A percentile compares a stretch with the other conserved stretches of the same genome.
phyloP scores from a whole-genome alignment of 2,329 filamentous ascomycete species.

The Cytospora schulzeri region DNA sequence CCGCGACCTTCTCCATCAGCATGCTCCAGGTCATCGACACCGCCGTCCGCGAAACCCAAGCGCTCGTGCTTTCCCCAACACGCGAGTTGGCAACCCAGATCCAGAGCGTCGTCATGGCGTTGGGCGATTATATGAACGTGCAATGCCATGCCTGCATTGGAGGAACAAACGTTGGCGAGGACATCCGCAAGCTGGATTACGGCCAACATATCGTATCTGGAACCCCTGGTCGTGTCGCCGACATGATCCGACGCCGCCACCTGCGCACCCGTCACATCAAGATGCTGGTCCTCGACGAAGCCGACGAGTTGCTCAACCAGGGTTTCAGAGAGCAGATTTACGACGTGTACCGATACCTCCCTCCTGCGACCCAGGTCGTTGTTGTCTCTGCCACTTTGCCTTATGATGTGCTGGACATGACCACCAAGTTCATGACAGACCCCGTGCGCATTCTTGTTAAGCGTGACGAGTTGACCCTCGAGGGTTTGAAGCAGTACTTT shows the following conservation, averaged over 20 bases:
- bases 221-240: constrained; percentile 96
- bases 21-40: constrained; percentile 98
- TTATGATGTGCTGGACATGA: constrained; percentile 98
- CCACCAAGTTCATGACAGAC: constrained; percentile 99
- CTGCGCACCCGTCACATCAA: constrained; percentile 98
- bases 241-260: constrained; percentile 99
- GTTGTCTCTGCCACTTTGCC: constrained; percentile 98
- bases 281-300: constrained; percentile 99
- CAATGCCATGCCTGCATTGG: constrained; percentile 99
- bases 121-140: constrained; percentile 99
- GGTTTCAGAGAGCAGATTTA: constrained; percentile 99
- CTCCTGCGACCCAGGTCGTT: constrained; percentile 97
- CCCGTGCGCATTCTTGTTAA: constrained; percentile 98
- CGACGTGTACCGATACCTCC: constrained; percentile 99
- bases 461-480: constrained; percentile 98
- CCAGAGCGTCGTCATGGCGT: constrained; percentile 98
- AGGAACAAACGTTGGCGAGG: constrained; percentile 95
- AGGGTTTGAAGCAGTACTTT: constrained; percentile 99
- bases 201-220: constrained; percentile 97
- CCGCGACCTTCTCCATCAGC: constrained; percentile 98
- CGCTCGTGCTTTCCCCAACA: constrained; percentile 94
- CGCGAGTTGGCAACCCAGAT: constrained; percentile 99
- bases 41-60: constrained; percentile 94
- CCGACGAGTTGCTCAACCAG: constrained; percentile 92
- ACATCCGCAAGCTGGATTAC: constrained; percentile 96